A percentile compares a stretch with the other conserved stretches of the same genome.
Conservation (phyloP, 116 monocot species). For the Papilionanthe hybrid region DNA sequence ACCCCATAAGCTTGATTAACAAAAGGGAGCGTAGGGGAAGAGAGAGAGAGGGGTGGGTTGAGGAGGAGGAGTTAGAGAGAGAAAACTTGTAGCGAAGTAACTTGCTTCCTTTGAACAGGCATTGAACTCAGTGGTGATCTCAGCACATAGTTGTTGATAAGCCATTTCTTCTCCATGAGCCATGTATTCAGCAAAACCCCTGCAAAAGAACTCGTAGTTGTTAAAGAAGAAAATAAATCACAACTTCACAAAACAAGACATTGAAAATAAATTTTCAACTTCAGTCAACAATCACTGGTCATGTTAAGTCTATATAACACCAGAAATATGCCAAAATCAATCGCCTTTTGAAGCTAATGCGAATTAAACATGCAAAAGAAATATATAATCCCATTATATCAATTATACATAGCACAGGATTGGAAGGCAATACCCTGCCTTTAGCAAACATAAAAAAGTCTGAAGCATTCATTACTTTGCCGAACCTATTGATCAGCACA, state of each 20-base stretch:
- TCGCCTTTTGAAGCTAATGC: too few species aligned
- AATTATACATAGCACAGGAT: too few species aligned
- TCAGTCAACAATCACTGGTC: too few species aligned
- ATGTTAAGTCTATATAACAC: too few species aligned
- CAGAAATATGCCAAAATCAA: too few species aligned
- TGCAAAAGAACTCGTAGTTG: slow-evolving; percentile 16
- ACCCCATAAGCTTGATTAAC: neutral
- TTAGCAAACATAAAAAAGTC: too few species aligned
- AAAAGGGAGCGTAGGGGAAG: neutral
- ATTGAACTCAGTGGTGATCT: slow-evolving; percentile 80
- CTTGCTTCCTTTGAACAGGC: slow-evolving; percentile 88
- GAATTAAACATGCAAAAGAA: too few species aligned
- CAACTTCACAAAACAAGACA: neutral
- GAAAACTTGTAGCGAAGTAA: neutral
- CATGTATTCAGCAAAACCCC: slow-evolving; percentile 89
- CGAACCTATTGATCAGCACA: too few species aligned
- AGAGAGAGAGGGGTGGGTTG: neutral
- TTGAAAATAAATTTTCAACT: neutral
- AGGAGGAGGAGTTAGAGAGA: neutral
- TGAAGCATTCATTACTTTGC: too few species aligned
- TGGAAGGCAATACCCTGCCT: too few species aligned
- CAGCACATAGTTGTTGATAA: slow-evolving; percentile 80
- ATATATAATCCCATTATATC: too few species aligned
- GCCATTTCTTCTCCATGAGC: slow-evolving; percentile 57
- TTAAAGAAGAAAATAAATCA: neutral